Evolutionary conservation across 2,329 filamentous ascomycete species (phyloP).

Genomic region (Pyrenochaeta sp.): DNA sequence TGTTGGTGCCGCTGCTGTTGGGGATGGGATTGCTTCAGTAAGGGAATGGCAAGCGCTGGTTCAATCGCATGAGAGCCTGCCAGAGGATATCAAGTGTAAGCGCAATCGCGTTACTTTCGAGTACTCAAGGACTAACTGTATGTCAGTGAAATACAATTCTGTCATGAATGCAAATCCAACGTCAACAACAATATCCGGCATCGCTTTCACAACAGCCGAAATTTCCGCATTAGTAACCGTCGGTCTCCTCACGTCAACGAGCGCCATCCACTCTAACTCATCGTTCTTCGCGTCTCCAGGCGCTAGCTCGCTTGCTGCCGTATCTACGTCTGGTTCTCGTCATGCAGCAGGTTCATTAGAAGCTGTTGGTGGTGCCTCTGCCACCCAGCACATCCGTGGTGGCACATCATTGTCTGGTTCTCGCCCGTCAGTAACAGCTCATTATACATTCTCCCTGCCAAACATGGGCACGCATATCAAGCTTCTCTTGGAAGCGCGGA

Average conservation of each 20-base stretch:
- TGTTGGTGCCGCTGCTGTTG: slow-evolving; percentile 64
- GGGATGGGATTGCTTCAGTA: slow-evolving; percentile 70
- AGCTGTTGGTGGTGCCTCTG: slow-evolving; percentile 74
- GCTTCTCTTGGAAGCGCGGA: slow-evolving; percentile 67
- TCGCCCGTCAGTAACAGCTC: slow-evolving; percentile 15
- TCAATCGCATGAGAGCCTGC: slow-evolving; percentile 28
- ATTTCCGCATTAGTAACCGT: slow-evolving; percentile 67
- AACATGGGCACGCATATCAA: slow-evolving; percentile 73
- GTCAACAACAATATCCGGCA: slow-evolving; percentile 52
- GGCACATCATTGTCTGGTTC: slow-evolving; percentile 56
- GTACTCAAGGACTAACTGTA: slow-evolving; percentile 8
- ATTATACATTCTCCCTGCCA: slow-evolving; percentile 69
- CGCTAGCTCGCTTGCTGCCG: slow-evolving; percentile 60
- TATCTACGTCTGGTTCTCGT: slow-evolving; percentile 67
- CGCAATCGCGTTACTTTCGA: not conserved
- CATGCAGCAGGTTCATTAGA: slow-evolving; percentile 74
- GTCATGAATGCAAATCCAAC: slow-evolving; percentile 63
- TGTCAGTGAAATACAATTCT: slow-evolving; percentile 57
- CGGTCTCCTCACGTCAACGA: slow-evolving; percentile 69
- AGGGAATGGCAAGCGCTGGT: slow-evolving; percentile 56
- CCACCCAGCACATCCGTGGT: slow-evolving; percentile 72
- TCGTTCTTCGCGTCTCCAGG: slow-evolving; percentile 55
- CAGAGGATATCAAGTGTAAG: slow-evolving; percentile 49
- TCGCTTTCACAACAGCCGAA: slow-evolving; percentile 57
- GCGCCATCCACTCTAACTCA: slow-evolving; percentile 42